Evolutionary conservation across 2,329 filamentous ascomycete species (phyloP).

Genomic region (Clarireedia hainanense): DNA sequence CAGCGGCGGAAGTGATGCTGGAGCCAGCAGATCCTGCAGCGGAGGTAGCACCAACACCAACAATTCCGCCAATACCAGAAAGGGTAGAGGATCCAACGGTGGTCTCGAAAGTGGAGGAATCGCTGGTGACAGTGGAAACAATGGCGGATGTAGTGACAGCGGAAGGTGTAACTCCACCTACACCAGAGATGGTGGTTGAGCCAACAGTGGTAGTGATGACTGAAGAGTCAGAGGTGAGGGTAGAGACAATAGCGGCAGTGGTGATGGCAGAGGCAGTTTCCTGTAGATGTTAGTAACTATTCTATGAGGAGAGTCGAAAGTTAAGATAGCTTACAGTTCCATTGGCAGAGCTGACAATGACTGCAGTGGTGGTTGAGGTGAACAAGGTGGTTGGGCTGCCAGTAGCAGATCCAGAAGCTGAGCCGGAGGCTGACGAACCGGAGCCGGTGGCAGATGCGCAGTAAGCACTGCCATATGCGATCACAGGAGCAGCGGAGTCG

Average conservation of each 20-base stretch:
- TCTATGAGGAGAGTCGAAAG: neutral
- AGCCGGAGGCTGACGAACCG: neutral
- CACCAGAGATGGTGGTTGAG: constrained; percentile 20
- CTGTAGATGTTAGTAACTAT: neutral
- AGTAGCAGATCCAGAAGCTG: constrained; percentile 1
- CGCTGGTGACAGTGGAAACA: constrained; percentile 13
- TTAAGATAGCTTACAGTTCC: constrained; percentile 5
- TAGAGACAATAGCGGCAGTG: constrained; percentile 20
- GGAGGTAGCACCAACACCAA: neutral
- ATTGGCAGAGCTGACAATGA: neutral
- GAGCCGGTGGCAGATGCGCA: constrained; percentile 13
- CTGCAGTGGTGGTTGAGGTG: constrained; percentile 5
- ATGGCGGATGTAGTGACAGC: constrained; percentile 12
- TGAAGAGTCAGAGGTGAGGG: constrained; percentile 17
- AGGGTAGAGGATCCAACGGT: constrained; percentile 19
- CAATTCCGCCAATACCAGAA: constrained; percentile 10
- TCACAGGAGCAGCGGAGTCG: constrained; percentile 21
- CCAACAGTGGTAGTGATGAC: constrained; percentile 21
- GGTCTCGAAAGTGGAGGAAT: constrained; percentile 12
- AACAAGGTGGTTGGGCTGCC: constrained; percentile 7
- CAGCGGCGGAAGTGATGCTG: constrained; percentile 15
- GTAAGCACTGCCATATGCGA: constrained; percentile 24
- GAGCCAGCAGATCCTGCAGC: constrained; percentile 19
- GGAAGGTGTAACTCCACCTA: constrained; percentile 7
- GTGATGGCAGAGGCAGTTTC: constrained; percentile 18